Base-by-base conservation (phyloP, 2,329 filamentous ascomycete species). In the Emergomyces africanus region DNA sequence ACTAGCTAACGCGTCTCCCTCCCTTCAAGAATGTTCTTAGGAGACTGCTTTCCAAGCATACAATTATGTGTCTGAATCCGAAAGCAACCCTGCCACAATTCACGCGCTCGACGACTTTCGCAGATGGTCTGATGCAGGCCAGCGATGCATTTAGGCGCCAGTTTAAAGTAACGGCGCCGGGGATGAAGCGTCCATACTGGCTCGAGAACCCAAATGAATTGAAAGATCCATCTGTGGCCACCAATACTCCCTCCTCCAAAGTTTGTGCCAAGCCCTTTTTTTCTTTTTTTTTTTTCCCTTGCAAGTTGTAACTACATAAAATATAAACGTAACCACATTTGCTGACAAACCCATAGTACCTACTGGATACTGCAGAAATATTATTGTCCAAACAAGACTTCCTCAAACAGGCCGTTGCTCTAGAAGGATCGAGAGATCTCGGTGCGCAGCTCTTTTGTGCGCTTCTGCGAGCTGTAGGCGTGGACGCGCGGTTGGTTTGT, bases 381-480 rank as follows among this genome's bases (percentile, higher is more conserved):
- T 81, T 84, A 23, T 73, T 87, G 54, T 87, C 90, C 33, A 85
- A 81, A 60, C 74, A 79, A 0, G 89, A 95, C 63, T 97, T 97
- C 66, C 78, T 81, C 3, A 78, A 79, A 42, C 85, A 88, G 35
- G 89, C 91, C 0, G 80, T 77, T 61, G 81, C 75, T 5, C 72
- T 95, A 20, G 78, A 84, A 63, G 95, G 92, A 0, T 97, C 92
- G 9, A 83, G 91, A 63, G 94, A 99, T 70, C 79, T 95, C 10
- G 94, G 91, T 0, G 88, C 90, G 1, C 91, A 97, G 70, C 72
- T 99, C 0, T 96, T 95, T 67, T 97, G 94, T 70, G 88, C 91
- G 2, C 73, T 97, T 37, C 78, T 99, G 3, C 85, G 94, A 20
- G 83, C 84, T n/a, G 83, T 81, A n/a, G 90, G 89, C 2, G 83